Conservation (phyloP, 1,284 basidiomycete genomes). For the Moesziomyces sp. region DNA sequence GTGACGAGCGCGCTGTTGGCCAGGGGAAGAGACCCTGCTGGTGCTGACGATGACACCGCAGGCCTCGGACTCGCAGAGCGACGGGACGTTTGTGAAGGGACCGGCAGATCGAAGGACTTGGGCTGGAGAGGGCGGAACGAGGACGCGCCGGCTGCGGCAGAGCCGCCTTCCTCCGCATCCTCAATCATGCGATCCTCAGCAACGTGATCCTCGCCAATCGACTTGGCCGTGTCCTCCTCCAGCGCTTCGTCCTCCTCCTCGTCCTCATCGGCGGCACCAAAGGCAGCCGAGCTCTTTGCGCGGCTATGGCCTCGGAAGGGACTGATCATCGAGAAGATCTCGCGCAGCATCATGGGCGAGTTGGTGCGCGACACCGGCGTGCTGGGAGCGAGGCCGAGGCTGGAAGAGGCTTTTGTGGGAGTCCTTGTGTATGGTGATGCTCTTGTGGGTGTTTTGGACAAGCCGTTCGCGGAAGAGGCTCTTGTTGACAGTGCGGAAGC, state of each 20-base stretch:
- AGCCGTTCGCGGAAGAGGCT: neutral
- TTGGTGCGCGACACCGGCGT: slow-evolving; percentile 36
- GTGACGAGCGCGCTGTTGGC: slow-evolving; percentile 37
- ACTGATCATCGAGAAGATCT: slow-evolving; percentile 49
- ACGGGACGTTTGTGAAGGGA: neutral
- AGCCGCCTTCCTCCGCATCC: slow-evolving; percentile 22
- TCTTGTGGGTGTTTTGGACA: slow-evolving; percentile 29
- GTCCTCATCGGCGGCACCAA: slow-evolving; percentile 27
- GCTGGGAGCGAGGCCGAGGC: slow-evolving; percentile 21
- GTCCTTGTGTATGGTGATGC: slow-evolving; percentile 39
- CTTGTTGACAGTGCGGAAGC: slow-evolving; percentile 13
- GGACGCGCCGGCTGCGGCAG: neutral
- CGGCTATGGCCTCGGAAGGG: slow-evolving; percentile 38
- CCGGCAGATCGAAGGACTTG: slow-evolving; percentile 6
- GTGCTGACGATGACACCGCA: slow-evolving; percentile 16
- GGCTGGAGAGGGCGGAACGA: neutral
- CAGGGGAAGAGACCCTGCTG: slow-evolving; percentile 20
- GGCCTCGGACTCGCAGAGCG: slow-evolving; percentile 20
- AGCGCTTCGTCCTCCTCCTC: slow-evolving; percentile 1
- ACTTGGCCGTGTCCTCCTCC: neutral
- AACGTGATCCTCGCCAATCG: slow-evolving; percentile 8
- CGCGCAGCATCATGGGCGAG: slow-evolving; percentile 47
- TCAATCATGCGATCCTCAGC: slow-evolving; percentile 38
- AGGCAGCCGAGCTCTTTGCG: slow-evolving; percentile 43
- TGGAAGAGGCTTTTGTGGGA: slow-evolving; percentile 27